Base-by-base conservation (phyloP, 1,139 yeast genomes). In the Lodderomyces metapsilosis region DNA sequence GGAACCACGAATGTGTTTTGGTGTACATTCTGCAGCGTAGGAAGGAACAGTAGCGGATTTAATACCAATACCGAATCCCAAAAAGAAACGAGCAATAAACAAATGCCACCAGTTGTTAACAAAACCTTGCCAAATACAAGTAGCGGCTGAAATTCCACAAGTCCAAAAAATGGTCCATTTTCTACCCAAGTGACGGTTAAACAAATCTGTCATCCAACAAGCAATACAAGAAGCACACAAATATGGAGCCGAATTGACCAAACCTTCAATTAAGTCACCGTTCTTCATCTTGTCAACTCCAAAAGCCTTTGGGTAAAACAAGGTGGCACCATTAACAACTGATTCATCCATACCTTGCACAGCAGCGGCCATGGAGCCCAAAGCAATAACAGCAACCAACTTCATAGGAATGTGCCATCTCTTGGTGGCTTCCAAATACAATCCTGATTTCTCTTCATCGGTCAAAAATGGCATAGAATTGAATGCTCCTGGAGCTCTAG, bases 271-370 rank as follows among this genome's bases (percentile, higher is more conserved):
- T 81, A 91, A 82, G 45, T 79, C 80, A 36, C 78, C 75, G 54
- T 83, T 70, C 27, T 71, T 66, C 44, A 41, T 41, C 21, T 30
- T 12, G 17, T 18, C 28, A 22, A 84, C 69, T 1, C 80, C 82
- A 57, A 85, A 71, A 1, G 59, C 60, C 2, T 54, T 52, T 5
- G 91, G 88, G 61, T 82, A 86, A 56, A 80, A 83, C 38, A 87
- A 64, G 43, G 82, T 78, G 8, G 96, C 95, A 50, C 96, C 96
- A 54, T 87, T 86, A 45, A 85, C 77, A 17, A 87, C 95, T 1
- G 94, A 76, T 60, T 88, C 95, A 61, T 88, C 96, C 88, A 88
- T 87, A 56, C 96, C 96, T 61, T 88, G 95, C 28, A 88, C 91
- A 7, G 91, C 87, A 16, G 96, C 96, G 41, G 94, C 88, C 81